Percentiles rank a stretch among this genome's conserved stretches.
Evolutionary conservation across 106 monocot species (phyloP).

Genomic region (Dioscorea alata): DNA sequence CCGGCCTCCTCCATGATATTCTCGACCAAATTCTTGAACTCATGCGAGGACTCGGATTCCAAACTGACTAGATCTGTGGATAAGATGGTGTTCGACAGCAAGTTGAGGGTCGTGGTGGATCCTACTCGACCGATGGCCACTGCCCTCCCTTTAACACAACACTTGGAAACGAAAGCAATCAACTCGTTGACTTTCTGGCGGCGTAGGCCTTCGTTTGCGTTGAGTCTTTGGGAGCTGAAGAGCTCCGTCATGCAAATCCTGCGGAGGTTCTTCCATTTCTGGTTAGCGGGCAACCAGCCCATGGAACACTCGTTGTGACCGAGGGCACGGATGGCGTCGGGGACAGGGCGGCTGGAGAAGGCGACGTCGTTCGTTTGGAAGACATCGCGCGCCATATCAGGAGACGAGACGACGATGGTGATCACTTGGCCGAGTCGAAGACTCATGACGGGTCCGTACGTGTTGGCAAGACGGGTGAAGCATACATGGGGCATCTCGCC

Average conservation of each 20-base stretch:
- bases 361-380: background rate
- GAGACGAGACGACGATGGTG: background rate
- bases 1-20: constrained; percentile 11
- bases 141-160: background rate
- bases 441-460: background rate
- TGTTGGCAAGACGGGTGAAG: background rate
- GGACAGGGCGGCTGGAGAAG: background rate
- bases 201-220: constrained; percentile 3
- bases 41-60: background rate
- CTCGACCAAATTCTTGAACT: constrained; percentile 16
- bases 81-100: constrained; percentile 10
- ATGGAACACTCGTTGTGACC: background rate
- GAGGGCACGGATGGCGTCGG: background rate
- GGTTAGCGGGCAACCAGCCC: background rate
- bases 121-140: constrained; percentile 19
- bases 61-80: constrained; percentile 8
- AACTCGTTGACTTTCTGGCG: constrained; percentile 20
- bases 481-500: background rate
- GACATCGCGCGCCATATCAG: background rate
- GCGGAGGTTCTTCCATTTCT: constrained; percentile 25
- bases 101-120: constrained; percentile 8
- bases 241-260: constrained; percentile 19
- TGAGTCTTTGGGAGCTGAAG: constrained; percentile 20
- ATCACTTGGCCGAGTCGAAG: background rate
- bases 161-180: constrained; percentile 1